These are phyloP conservation scores for Paramecium primaurelia DNA, from an alignment of 73 alveolate species.

Conservation along the genomic window DNA sequence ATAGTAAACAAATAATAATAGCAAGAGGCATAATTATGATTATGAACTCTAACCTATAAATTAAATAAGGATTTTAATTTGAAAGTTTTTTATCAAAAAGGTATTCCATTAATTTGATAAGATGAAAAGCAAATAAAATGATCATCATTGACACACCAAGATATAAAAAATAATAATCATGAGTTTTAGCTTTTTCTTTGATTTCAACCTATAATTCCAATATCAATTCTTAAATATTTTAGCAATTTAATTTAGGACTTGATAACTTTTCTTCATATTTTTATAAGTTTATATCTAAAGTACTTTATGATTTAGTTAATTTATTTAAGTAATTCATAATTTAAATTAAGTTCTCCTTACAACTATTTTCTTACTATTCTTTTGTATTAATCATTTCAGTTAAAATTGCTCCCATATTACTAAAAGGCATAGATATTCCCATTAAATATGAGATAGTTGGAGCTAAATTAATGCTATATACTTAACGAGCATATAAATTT, in stretches of 20 bases:
- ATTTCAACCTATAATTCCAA: neutral
- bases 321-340: neutral
- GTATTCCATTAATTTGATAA: neutral
- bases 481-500: neutral
- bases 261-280: neutral
- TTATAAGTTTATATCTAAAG: neutral
- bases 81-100: neutral
- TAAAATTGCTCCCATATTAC: slow-evolving; percentile 60
- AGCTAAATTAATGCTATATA: slow-evolving; percentile 58
- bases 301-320: neutral
- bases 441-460: slow-evolving; percentile 53
- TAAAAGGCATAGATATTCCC: slow-evolving; percentile 54
- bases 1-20: neutral
- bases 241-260: neutral
- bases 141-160: neutral
- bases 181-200: neutral
- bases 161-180: neutral
- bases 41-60: neutral
- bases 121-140: neutral
- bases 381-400: slow-evolving; percentile 16
- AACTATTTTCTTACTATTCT: neutral
- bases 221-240: neutral
- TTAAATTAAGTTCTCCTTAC: neutral
- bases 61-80: neutral
- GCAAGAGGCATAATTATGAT: neutral